These are phyloP conservation scores for Paracorniculantispora psalliotae DNA, from an alignment of 2,329 filamentous ascomycete species.

Conservation along the genomic window DNA sequence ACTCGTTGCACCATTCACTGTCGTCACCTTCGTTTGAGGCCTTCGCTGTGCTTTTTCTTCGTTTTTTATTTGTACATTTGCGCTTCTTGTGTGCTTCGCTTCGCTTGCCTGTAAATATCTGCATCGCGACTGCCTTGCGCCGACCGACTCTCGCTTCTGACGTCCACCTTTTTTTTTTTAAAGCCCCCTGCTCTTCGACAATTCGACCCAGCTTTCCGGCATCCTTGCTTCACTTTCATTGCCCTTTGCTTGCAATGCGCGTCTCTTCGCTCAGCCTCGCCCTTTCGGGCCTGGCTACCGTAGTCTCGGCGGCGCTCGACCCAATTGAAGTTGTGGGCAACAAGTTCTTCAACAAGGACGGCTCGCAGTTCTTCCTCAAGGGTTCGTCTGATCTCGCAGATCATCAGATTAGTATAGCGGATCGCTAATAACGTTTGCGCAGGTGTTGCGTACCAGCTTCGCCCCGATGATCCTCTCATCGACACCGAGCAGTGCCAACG, in stretches of 20 bases:
- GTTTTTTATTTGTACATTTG: background rate
- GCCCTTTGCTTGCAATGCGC: constrained; percentile 31
- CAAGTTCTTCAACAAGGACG: constrained; percentile 81
- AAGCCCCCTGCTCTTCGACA: background rate
- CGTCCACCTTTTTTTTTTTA: background rate
- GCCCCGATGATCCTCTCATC: constrained; percentile 66
- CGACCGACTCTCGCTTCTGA: background rate
- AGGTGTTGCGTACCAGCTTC: constrained; percentile 71
- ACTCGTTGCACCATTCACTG: background rate
- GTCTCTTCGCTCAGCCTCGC: constrained; percentile 29
- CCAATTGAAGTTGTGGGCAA: constrained; percentile 58
- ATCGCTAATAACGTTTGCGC: constrained; percentile 1
- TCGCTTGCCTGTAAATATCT: background rate
- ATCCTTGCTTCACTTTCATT: background rate
- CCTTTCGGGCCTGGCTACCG: constrained; percentile 29
- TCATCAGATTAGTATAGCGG: background rate
- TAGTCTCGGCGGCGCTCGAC: constrained; percentile 39
- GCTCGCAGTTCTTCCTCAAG: constrained; percentile 79
- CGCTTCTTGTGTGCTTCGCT: background rate
- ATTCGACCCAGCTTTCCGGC: background rate
- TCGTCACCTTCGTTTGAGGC: background rate
- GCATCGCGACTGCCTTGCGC: constrained; percentile 5
- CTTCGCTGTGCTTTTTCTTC: background rate
- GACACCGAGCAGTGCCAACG: constrained; percentile 70
- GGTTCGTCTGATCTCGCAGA: constrained; percentile 41